Base-by-base conservation (phyloP, 495 filamentous ascomycete genomes). In the Viridothelium virens region DNA sequence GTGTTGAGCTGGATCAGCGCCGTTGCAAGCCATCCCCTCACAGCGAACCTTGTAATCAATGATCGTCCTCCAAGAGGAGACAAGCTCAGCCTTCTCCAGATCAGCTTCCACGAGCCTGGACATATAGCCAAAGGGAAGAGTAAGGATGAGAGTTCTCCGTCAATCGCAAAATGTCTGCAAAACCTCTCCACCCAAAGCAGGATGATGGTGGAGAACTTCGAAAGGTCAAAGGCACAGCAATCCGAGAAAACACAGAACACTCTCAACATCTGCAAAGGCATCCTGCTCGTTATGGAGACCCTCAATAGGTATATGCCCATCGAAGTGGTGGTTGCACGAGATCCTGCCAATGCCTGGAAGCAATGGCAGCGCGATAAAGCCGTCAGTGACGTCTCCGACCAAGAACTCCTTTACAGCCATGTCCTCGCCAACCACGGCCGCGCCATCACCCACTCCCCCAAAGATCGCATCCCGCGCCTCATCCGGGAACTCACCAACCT, bases 401-500 rank as follows among this genome's bases (percentile, higher is more conserved):
- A 78, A 5, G 38, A 18, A 4, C 72, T 83, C 9, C n/a, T 76
- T n/a, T 33, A 65, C 3, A 18, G 38, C 7, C 76, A 75, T 61
- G n/a, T 36, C 18, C 77, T 46, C 46, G 61, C 63, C 1, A 38
- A 46, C 1, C 61, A 74, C 1, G 74, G 75, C 0, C 36, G 38
- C 7, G n/a, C 10, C 3, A 53, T 75, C 31, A 38, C n/a, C 12
- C 46, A 50, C 41, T 46, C 72, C 1, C 50, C 63, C 1, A 63
- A 47, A n/a, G 73, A 70, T 31, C 81, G 83, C 10, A 81, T 86
- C 79, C 79, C 76, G 66, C 75, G 77, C 31, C 68, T 87, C 36
- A 76, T 82, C 11, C 80, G 79, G 1, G 84, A 88, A 66, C 56
- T 85, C 41, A 74, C 81, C 1, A 79, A 75, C 1, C 72, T 87